Evolutionary conservation across 2,329 filamentous ascomycete species (phyloP), one percentile per base, ranked within the genome.

Genomic region (Macrophomina tecta): DNA sequence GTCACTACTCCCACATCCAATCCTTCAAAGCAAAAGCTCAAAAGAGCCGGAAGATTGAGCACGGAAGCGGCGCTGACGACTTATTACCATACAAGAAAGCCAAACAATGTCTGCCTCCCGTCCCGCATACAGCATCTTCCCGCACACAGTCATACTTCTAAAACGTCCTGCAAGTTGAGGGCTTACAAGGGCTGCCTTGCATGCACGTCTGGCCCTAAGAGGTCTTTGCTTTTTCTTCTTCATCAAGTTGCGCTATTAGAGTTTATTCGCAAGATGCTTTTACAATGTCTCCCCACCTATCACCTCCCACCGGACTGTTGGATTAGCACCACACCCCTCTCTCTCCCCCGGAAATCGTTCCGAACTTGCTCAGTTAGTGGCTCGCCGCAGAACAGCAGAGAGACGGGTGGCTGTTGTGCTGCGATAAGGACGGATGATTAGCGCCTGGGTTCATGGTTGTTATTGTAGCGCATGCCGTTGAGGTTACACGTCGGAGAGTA

Each of bases 111-210:
- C 11, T n/a, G 46, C 28, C 53, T 14, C 23, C 42, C 53, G 34
- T 30, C 56, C 56, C 40, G 40, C 40, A 45, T 30, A 38, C 58
- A 49, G 30, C 58, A n/a, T 48, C 58, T 36, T 62, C 42, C 58
- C 58, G 58, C 58, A 62, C 45, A 62, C 45, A 49, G 58, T 62
- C 58, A 62, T 62, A 62, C 58, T 62, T 62, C 58, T 62, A 62
- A 62, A 62, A 48, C 23, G 34, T 18, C 55, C 40, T 14, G 52
- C 34, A 38, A 38, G 11, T n/a, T 45, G 8, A 14, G 7, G 23
- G n/a, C 45, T 34, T 14, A 32, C 52, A 58, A 28, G 53, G 11
- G 42, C 16, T 55, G 52, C 52, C 52, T 23, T 55, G 52, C 32
- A 30, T 55, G 6, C 14, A 18, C 8, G n/a, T 23, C 52, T 55